phyloP scores from a whole-genome alignment of 2,329 filamentous ascomycete genomes.

The Xylaria sp. region DNA sequence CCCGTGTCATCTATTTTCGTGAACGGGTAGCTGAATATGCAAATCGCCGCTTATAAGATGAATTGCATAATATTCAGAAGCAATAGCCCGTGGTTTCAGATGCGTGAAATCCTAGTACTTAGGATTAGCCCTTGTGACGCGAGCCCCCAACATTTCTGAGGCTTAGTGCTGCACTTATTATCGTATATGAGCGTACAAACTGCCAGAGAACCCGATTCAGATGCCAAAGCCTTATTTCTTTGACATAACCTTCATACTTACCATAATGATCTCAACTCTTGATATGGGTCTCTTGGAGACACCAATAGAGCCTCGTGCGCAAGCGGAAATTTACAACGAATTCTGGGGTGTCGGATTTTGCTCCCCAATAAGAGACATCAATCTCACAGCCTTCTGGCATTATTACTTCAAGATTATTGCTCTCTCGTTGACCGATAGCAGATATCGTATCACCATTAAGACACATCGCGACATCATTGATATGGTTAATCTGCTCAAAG shows the following conservation, averaged over 20 bases:
- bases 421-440: conserved; percentile 1
- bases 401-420: conserved; percentile 15
- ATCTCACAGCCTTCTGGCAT: conserved; percentile 5
- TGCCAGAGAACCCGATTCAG: not conserved
- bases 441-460: conserved; percentile 3
- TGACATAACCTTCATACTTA: too few species aligned
- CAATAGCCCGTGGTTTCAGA: too few species aligned
- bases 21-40: too few species aligned
- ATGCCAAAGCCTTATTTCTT: not conserved
- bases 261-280: conserved; percentile 3
- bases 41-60: too few species aligned
- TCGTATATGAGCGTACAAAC: not conserved
- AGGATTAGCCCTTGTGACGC: too few species aligned
- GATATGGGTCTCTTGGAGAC: conserved; percentile 18
- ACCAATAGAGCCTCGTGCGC: conserved; percentile 2
- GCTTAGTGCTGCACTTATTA: not conserved
- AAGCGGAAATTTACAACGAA: conserved; percentile 9
- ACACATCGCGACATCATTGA: conserved; percentile 16
- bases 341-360: conserved; percentile 4
- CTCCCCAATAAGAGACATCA: not conserved
- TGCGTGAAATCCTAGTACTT: too few species aligned
- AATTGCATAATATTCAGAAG: too few species aligned
- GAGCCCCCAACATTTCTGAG: not conserved
- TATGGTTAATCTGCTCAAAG: conserved; percentile 7
- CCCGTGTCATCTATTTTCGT: too few species aligned